Base-by-base conservation (phyloP, 2,329 filamentous ascomycete genomes). In the Ophiostoma piceae region DNA sequence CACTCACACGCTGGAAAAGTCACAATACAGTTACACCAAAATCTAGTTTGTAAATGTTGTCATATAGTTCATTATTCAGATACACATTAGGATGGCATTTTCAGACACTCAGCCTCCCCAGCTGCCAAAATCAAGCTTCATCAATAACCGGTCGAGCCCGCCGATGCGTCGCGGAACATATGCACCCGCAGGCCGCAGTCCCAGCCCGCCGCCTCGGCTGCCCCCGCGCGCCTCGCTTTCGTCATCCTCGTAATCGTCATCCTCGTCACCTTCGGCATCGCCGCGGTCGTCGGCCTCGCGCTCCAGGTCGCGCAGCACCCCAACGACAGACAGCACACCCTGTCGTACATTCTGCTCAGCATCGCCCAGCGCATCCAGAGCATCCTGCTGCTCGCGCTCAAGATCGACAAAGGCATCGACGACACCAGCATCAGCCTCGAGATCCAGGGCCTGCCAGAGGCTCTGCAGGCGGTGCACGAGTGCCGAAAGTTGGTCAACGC, bases 351-450 rank as follows among this genome's bases (percentile, higher is more conserved):
- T 82, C 62, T 80, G 81, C 71, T 91, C 85, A 1, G 91, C 86
- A 5, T 83, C 82, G 66, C 85, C 83, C 66, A 97, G 82, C 72
- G 90, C 87, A 2, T 82, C 78, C 74, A 85, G 84, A 9, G 94
- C 85, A 71, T 91, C 87, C 14, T 79, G 78, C 77, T 96, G 92
- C 76, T 97, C 93, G 67, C 86, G 84, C 26, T 84, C 85, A 57
- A 92, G 86, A 76, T 92, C 88, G 1, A 88, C 84, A 75, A 90
- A 89, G 0, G 88, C 87, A 76, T 92, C 92, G 4, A 94, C 87
- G 0, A 95, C 91, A 6, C 92, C 92, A 70, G 92, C 90, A 75
- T 96, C 92, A 3, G 87, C 84, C 78, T 96, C 92, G 0, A 96
- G 85, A 77, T 97, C 93, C 47, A 92, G 83, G 0, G 90, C 88